Base-by-base conservation (phyloP, 805 yeast species). In the Sungouiozyma intestinalis region DNA sequence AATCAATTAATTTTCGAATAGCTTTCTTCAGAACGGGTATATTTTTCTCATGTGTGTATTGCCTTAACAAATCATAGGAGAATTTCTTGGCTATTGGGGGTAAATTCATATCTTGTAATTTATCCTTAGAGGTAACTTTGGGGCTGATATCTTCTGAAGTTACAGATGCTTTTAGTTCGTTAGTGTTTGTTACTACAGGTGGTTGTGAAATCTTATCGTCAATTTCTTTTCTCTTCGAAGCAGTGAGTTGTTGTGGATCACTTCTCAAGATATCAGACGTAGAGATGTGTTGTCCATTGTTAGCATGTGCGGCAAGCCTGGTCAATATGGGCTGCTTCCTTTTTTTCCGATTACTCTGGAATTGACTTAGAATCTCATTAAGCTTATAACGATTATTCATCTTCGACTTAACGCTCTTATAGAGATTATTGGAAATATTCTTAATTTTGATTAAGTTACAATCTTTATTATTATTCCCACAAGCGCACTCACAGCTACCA, bases 401-500 rank as follows among this genome's bases (percentile, higher is more conserved):
- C 42, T 58, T 62, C 1, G 60, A 51, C 46, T 81, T 68, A 0
- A 79, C 73, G 7, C 82, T 71, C 48, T 85, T 68, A 49, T 74
- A 69, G 34, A 80, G 63, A 48, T 75, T 72, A 1, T 80, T 72
- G 2, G 80, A 73, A 17, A 76, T 75, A 51, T 78, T 79, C 53
- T 77, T 79, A 3, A 80, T 72, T 51, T 77, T 79, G 43, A 70
- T 65, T 9, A 82, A 62, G 17, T 71, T 64, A 61, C 90, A 82
- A 16, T 73, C 77, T 24, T 60, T 58, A 33, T 62, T 63, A 3
- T 75, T 63, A 19, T 63, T 62, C 44, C 85, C 61, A 44, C 65
- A 60, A 1, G 59, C 65, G 62, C 94, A 84, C 42, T 81, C 88
- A 15, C 75, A 74, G 42, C 76, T 70, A 42, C 78, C 73, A 27